Evolutionary conservation across 2,329 filamentous ascomycete species (phyloP).

Genomic region (Epicoccum nigrum): DNA sequence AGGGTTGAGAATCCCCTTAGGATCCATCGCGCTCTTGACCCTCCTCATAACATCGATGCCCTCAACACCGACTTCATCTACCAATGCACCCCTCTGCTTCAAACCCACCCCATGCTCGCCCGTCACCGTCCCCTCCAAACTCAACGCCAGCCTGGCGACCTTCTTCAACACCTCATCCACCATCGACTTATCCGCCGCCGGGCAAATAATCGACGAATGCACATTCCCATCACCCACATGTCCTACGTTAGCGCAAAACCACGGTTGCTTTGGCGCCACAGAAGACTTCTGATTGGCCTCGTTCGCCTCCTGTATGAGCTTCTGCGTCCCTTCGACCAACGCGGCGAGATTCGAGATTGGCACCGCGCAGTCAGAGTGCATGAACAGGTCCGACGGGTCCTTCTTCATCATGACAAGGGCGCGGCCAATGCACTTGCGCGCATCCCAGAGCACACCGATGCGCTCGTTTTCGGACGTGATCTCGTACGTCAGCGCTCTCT

Average conservation of each 20-base stretch:
- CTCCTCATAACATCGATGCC: constrained; percentile 82
- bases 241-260: constrained; percentile 62
- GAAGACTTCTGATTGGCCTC: neutral
- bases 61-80: constrained; percentile 73
- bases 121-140: constrained; percentile 82
- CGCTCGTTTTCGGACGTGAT: constrained; percentile 67
- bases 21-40: constrained; percentile 80
- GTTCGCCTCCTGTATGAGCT: constrained; percentile 58
- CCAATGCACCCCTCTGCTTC: constrained; percentile 80
- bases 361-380: constrained; percentile 80
- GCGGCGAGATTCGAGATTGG: constrained; percentile 73
- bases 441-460: constrained; percentile 72
- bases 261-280: constrained; percentile 8
- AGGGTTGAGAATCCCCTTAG: constrained; percentile 67
- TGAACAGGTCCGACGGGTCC: constrained; percentile 63
- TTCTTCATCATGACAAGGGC: constrained; percentile 70
- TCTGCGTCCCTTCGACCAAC: constrained; percentile 75
- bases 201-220: constrained; percentile 43
- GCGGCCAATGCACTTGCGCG: constrained; percentile 74
- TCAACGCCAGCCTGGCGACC: constrained; percentile 77
- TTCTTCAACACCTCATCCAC: constrained; percentile 52
- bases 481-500: constrained; percentile 68
- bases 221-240: constrained; percentile 70
- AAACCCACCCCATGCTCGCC: constrained; percentile 84
- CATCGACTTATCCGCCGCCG: constrained; percentile 26